Conservation (phyloP, 768 basidiomycete species). For the Kwoniella dejecticola region DNA sequence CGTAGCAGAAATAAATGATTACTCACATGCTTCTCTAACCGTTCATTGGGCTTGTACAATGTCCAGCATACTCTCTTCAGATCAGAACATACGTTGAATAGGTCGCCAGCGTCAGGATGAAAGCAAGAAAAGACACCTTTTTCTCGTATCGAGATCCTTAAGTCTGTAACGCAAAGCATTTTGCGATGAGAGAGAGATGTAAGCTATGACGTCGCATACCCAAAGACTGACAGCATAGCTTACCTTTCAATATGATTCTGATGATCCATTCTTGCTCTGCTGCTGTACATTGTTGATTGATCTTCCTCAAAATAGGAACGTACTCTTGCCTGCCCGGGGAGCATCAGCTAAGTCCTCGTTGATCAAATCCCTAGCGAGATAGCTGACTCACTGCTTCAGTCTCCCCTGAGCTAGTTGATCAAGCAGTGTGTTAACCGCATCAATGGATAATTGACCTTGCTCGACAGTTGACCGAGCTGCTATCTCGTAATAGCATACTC, state of each 20-base stretch:
- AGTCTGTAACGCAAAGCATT: conserved; percentile 61
- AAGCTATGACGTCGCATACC: too few relatives aligned
- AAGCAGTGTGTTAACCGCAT: conserved; percentile 76
- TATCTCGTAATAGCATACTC: conserved; percentile 82
- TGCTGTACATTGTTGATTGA: conserved; percentile 66
- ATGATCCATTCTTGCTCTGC: conserved; percentile 94
- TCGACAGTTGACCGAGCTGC: conserved; percentile 71
- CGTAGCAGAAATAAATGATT: not conserved
- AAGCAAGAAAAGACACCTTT: conserved; percentile 87
- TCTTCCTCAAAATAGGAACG: conserved; percentile 72
- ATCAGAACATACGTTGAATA: conserved; percentile 96
- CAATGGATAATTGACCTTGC: conserved; percentile 69
- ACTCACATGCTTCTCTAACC: conserved; percentile 57
- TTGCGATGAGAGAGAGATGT: too few relatives aligned
- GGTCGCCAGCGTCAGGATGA: conserved; percentile 88
- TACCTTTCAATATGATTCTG: conserved; percentile 93
- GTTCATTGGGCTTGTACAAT: conserved; percentile 71
- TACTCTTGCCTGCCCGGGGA: conserved; percentile 66
- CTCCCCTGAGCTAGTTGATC: conserved; percentile 76
- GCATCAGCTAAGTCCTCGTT: not conserved
- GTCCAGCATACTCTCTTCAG: conserved; percentile 90
- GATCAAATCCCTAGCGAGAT: conserved; percentile 14
- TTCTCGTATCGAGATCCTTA: conserved; percentile 90
- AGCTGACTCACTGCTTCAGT: conserved; percentile 52
- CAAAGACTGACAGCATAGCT: not conserved